Evolutionary conservation across 2,329 filamentous ascomycete genomes (phyloP).

Genomic region (Fusarium tuaranense): DNA sequence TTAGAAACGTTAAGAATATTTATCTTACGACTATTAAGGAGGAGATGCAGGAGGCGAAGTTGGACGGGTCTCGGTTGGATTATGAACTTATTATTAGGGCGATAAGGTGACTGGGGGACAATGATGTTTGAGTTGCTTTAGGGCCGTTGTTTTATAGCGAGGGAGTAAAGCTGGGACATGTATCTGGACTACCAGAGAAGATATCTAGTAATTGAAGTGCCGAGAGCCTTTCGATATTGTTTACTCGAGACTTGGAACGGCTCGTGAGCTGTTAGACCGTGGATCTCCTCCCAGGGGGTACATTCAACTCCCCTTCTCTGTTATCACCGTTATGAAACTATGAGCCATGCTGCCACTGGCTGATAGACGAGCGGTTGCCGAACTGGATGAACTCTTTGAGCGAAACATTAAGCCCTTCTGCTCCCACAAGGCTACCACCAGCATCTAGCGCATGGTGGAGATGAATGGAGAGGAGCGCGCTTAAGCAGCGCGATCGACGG

Average conservation of each 20-base stretch:
- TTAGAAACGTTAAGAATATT: constrained; percentile 16
- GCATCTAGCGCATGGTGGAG: neutral
- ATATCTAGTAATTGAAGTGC: neutral
- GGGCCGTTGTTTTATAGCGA: neutral
- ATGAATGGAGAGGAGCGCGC: neutral
- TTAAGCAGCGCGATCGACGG: neutral
- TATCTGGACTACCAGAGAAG: neutral
- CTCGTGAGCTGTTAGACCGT: neutral
- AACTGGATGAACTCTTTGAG: constrained; percentile 13
- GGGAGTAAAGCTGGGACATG: neutral
- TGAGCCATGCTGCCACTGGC: neutral
- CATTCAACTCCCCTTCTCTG: neutral
- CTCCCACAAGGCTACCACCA: constrained; percentile 3
- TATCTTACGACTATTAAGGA: neutral
- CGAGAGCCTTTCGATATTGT: neutral
- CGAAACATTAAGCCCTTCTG: neutral
- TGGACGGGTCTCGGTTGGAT: constrained; percentile 14
- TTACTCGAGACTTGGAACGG: neutral
- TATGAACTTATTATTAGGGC: constrained; percentile 28
- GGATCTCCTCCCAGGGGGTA: neutral
- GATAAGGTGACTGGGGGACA: neutral
- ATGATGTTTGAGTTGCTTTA: neutral
- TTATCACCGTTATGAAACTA: neutral
- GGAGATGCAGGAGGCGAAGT: constrained; percentile 8
- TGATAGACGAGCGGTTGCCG: neutral